Evolutionary conservation across 768 basidiomycete species (phyloP).

Genomic region (Serendipita indica): DNA sequence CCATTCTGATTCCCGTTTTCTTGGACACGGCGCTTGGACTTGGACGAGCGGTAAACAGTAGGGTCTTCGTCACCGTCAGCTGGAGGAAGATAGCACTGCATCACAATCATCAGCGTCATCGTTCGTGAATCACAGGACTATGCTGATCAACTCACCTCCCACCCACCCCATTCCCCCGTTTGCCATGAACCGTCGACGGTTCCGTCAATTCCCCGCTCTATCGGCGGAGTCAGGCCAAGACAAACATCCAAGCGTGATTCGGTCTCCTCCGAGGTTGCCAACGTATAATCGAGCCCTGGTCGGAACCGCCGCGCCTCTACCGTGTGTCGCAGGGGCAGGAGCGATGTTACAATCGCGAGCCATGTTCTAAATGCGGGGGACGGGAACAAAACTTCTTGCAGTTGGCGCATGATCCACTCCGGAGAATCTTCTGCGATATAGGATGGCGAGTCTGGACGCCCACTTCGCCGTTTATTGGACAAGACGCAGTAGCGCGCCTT

Average conservation of each 20-base stretch:
- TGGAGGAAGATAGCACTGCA: conserved; percentile 83
- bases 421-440: conserved; percentile 30
- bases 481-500: conserved; percentile 86
- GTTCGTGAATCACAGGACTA: conserved; percentile 10
- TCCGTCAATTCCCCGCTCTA: conserved; percentile 20
- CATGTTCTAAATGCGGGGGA: conserved; percentile 82
- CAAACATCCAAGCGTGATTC: conserved; percentile 77
- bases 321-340: conserved; percentile 56
- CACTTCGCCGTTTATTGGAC: conserved; percentile 27
- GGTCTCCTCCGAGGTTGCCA: conserved; percentile 73
- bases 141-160: conserved; percentile 61
- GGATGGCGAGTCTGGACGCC: conserved; percentile 37
- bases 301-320: conserved; percentile 81
- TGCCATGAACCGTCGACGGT: conserved; percentile 40
- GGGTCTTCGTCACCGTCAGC: conserved; percentile 93
- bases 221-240: conserved; percentile 65
- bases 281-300: conserved; percentile 87
- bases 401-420: conserved; percentile 36
- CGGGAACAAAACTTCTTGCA: conserved; percentile 68
- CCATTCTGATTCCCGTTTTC: conserved; percentile 15
- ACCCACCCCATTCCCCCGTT: conserved; percentile 73
- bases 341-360: conserved; percentile 53
- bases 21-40: conserved; percentile 18
- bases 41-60: conserved; percentile 63
- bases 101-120: background rate